Evolutionary conservation across 345 rosid genomes (phyloP).

Genomic region (Corymbia maculata): DNA sequence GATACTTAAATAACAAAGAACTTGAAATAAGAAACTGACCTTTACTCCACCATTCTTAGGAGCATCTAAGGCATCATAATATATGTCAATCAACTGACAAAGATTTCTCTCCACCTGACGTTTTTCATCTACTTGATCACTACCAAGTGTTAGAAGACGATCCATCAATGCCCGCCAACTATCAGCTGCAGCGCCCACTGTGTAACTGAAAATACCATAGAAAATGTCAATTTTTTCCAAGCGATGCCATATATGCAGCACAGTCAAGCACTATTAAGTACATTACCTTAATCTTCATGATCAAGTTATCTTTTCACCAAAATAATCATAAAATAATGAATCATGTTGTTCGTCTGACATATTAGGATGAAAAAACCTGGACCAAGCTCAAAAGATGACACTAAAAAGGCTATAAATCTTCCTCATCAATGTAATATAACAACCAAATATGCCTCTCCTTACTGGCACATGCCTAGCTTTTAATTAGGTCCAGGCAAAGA

Average conservation of each 20-base stretch:
- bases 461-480: background rate
- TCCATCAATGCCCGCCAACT: conserved; percentile 77
- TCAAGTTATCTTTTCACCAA: background rate
- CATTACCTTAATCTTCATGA: background rate
- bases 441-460: background rate
- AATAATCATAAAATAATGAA: background rate
- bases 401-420: background rate
- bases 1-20: background rate
- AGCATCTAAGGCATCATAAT: conserved; percentile 84
- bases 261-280: background rate
- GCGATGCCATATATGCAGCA: background rate
- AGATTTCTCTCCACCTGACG: conserved; percentile 24
- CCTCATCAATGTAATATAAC: background rate
- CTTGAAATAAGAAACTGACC: conserved; percentile 5
- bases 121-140: conserved; percentile 26
- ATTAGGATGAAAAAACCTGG: background rate
- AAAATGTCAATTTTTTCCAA: background rate
- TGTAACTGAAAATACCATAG: conserved; percentile 26
- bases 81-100: conserved; percentile 29
- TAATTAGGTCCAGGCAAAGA: background rate
- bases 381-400: background rate
- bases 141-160: conserved; percentile 37
- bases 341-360: background rate
- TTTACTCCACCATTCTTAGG: conserved; percentile 40
- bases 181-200: conserved; percentile 51